A percentile compares a stretch with the other conserved stretches of the same genome.
phyloP scores from a whole-genome alignment of 768 basidiomycete genomes.

The Pholiota microspora region DNA sequence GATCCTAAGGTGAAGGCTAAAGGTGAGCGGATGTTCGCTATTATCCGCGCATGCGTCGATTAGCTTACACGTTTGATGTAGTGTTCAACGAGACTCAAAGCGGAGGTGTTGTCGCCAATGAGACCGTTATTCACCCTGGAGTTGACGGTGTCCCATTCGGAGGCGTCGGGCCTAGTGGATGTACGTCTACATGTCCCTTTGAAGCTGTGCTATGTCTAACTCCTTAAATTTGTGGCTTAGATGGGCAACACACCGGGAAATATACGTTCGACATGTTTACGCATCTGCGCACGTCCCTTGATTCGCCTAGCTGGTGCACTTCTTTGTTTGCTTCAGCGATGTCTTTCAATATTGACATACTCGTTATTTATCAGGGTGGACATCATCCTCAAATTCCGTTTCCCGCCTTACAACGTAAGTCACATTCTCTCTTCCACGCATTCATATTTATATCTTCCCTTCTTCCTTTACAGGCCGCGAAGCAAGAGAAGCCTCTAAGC shows the following conservation, averaged over 20 bases:
- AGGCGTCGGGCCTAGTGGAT: slow-evolving; percentile 69
- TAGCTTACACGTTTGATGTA: no score
- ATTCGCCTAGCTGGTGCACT: slow-evolving; percentile 57
- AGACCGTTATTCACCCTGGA: slow-evolving; percentile 58
- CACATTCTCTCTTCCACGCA: background rate
- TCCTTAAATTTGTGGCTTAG: slow-evolving; percentile 26
- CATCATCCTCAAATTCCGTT: slow-evolving; percentile 46
- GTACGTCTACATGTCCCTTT: slow-evolving; percentile 38
- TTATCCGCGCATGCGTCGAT: no score
- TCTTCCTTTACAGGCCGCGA: slow-evolving; percentile 24
- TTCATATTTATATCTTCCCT: background rate
- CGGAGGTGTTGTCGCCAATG: slow-evolving; percentile 70
- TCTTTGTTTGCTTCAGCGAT: background rate
- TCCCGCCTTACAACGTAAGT: slow-evolving; percentile 57
- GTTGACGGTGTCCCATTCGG: slow-evolving; percentile 70
- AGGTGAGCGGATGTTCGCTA: slow-evolving; percentile 34
- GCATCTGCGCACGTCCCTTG: slow-evolving; percentile 59
- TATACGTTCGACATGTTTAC: slow-evolving; percentile 78
- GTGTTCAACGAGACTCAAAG: slow-evolving; percentile 72
- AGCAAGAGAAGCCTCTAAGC: slow-evolving; percentile 20
- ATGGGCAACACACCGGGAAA: slow-evolving; percentile 71
- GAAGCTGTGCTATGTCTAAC: no score
- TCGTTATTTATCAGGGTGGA: slow-evolving; percentile 40
- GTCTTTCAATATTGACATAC: background rate
- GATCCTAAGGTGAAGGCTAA: slow-evolving; percentile 57